Conservation (phyloP, 2,329 filamentous ascomycete genomes). For the Fusarium sp. region DNA sequence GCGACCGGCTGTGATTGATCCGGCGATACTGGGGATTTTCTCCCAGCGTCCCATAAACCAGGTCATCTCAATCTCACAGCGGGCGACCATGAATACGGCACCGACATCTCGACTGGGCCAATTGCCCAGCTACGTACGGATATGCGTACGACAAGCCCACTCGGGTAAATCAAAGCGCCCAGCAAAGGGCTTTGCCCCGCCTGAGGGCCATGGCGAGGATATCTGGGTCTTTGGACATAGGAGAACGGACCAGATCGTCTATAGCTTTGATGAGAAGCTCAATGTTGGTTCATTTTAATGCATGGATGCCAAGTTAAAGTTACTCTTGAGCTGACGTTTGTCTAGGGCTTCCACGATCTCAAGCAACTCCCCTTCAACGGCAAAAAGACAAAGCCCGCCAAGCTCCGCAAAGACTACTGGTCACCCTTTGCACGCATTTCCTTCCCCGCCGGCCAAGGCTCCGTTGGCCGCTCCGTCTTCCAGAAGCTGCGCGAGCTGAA, state of each 20-base stretch:
- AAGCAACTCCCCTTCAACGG: constrained; percentile 71
- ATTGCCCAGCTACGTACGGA: constrained; percentile 54
- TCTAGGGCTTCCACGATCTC: constrained; percentile 55
- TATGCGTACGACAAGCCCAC: constrained; percentile 54
- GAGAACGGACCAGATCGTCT: constrained; percentile 60
- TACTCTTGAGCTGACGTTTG: background rate
- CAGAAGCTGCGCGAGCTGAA: constrained; percentile 72
- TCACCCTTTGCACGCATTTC: constrained; percentile 66
- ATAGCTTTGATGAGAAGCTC: constrained; percentile 58
- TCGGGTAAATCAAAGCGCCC: constrained; percentile 36
- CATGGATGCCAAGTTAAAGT: background rate
- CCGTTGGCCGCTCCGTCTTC: constrained; percentile 66
- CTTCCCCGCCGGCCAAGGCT: constrained; percentile 62
- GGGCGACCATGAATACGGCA: constrained; percentile 51
- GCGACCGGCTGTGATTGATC: constrained; percentile 27
- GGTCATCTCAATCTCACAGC: constrained; percentile 36
- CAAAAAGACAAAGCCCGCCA: constrained; percentile 71
- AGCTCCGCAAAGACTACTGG: constrained; percentile 75
- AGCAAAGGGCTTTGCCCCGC: constrained; percentile 41
- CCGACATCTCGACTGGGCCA: constrained; percentile 50
- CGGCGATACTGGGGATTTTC: constrained; percentile 35
- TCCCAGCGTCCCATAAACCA: constrained; percentile 30
- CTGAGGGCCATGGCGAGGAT: constrained; percentile 62
- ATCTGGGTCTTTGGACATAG: constrained; percentile 66
- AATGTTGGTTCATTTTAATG: constrained; percentile 51